Percentiles rank a stretch among this genome's conserved stretches.
phyloP scores from a whole-genome alignment of 2,329 filamentous ascomycete genomes.

The Hymenotorrendiella dingleyae region DNA sequence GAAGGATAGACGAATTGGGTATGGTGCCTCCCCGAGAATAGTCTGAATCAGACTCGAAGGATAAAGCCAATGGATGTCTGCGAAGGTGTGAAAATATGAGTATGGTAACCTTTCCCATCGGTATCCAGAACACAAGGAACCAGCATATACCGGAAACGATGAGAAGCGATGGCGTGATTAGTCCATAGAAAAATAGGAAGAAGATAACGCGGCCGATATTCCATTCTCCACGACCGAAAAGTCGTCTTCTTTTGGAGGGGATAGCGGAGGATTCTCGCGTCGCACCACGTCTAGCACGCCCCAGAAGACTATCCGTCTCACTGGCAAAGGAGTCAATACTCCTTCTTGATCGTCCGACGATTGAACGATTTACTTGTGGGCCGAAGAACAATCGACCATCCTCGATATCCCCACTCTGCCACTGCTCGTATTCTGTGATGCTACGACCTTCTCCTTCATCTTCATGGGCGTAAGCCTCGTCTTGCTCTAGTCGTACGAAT shows the following conservation, averaged over 20 bases:
- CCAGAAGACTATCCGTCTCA: slow-evolving; percentile 86
- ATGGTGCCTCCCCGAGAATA: slow-evolving; percentile 66
- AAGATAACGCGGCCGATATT: slow-evolving; percentile 91
- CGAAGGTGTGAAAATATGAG: slow-evolving; percentile 87
- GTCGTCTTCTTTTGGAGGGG: slow-evolving; percentile 68
- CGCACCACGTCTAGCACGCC: slow-evolving; percentile 51
- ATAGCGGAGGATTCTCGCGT: slow-evolving; percentile 35
- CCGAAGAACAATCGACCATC: slow-evolving; percentile 96
- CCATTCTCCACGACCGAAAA: slow-evolving; percentile 96
- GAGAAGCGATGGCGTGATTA: slow-evolving; percentile 81
- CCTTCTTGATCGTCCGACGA: slow-evolving; percentile 78
- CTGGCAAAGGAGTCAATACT: slow-evolving; percentile 80
- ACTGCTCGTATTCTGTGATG: slow-evolving; percentile 98
- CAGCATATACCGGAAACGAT: slow-evolving; percentile 85
- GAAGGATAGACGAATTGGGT: slow-evolving; percentile 76
- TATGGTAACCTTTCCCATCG: slow-evolving; percentile 93
- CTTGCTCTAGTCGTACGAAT: slow-evolving; percentile 87
- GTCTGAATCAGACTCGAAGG: slow-evolving; percentile 81
- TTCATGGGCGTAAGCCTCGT: slow-evolving; percentile 90
- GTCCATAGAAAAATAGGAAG: slow-evolving; percentile 91
- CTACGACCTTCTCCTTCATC: slow-evolving; percentile 93
- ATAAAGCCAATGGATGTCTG: slow-evolving; percentile 84
- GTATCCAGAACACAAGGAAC: slow-evolving; percentile 96
- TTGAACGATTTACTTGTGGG: slow-evolving; percentile 64
- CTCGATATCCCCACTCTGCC: slow-evolving; percentile 96